Percentiles rank a stretch among this genome's conserved stretches.
Evolutionary conservation across 2,329 filamentous ascomycete genomes (phyloP).

Genomic region (Aspergillus jensenii): DNA sequence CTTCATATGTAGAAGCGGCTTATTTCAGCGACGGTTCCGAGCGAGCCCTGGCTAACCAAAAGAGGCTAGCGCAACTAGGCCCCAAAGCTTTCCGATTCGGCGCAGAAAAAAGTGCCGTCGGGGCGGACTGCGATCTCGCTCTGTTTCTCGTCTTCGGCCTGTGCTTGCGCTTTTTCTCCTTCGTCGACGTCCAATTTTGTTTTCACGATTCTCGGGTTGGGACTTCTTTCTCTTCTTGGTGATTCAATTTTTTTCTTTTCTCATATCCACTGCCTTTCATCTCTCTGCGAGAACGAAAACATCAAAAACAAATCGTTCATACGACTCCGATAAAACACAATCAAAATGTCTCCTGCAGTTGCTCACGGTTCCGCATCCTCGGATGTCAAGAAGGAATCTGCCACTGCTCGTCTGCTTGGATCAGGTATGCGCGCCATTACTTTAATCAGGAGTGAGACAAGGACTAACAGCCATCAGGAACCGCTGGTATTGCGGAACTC

Average conservation of each 20-base stretch:
- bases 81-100: conserved; percentile 16
- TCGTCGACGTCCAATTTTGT: conserved; percentile 12
- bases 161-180: conserved; percentile 13
- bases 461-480: conserved; percentile 57
- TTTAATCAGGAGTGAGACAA: conserved; percentile 4
- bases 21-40: conserved; percentile 9
- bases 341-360: conserved; percentile 57
- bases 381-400: conserved; percentile 81
- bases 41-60: conserved; percentile 5
- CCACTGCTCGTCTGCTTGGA: conserved; percentile 80
- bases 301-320: conserved; percentile 9
- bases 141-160: conserved; percentile 8
- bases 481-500: conserved; percentile 88
- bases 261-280: not conserved
- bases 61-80: conserved; percentile 6
- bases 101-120: conserved; percentile 13
- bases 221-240: conserved; percentile 5
- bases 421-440: conserved; percentile 65
- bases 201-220: conserved; percentile 8
- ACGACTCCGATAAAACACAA: conserved; percentile 7
- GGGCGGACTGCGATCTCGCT: conserved; percentile 12
- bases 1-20: not conserved
- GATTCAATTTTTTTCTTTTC: not conserved
- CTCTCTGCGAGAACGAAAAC: conserved; percentile 5
- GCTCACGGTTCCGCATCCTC: conserved; percentile 51